Percentiles rank a stretch among this genome's conserved stretches.
These are phyloP conservation scores for Giardia muris DNA, from an alignment of 208 protist genomes.

Conservation along the genomic window DNA sequence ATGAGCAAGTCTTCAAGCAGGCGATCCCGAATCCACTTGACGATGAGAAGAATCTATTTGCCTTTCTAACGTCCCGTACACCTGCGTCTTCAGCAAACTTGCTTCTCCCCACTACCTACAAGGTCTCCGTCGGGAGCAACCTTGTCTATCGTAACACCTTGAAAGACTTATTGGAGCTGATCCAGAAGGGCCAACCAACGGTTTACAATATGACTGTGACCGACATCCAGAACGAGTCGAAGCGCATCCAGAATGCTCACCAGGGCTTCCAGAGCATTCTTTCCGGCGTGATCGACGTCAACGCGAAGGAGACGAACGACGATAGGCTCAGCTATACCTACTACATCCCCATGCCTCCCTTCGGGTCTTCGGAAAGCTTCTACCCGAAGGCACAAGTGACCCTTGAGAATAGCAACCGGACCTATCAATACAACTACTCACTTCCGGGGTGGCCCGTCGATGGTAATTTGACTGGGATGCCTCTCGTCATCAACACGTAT, in stretches of 20 bases:
- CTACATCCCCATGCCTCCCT: neutral
- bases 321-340: neutral
- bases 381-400: too few relatives aligned
- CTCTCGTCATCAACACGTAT: too few relatives aligned
- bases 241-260: neutral
- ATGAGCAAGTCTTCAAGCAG: neutral
- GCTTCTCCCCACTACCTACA: neutral
- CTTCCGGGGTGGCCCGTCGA: too few relatives aligned
- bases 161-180: neutral
- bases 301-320: neutral
- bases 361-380: too few relatives aligned
- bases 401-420: too few relatives aligned
- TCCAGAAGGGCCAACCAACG: neutral
- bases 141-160: neutral
- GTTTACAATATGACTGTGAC: neutral
- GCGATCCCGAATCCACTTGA: neutral
- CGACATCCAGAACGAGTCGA: neutral
- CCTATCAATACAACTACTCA: too few relatives aligned
- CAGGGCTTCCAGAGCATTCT: neutral
- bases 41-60: neutral
- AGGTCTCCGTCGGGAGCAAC: neutral
- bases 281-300: neutral
- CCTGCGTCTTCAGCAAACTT: neutral
- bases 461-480: too few relatives aligned
- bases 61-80: neutral